Base-by-base conservation (phyloP, 257 asterid genomes). In the Agastache rugosa region DNA sequence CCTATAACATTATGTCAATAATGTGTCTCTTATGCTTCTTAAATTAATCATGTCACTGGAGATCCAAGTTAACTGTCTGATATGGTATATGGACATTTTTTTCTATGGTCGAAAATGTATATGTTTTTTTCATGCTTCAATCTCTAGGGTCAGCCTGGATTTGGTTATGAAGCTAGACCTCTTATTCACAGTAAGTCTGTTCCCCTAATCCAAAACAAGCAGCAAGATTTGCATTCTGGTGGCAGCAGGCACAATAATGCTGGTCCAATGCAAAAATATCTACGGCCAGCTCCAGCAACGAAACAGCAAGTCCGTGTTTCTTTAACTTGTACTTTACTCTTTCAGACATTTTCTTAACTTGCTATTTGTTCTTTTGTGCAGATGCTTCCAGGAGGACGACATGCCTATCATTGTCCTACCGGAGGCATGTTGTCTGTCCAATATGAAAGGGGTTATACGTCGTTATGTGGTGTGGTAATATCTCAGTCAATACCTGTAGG, bases 151-250 rank as follows among this genome's bases (percentile, higher is more conserved):
- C 86, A 88, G 96, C 87, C 96, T 81, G 92, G 96, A 51, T 90
- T 86, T 72, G 92, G 96, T 29, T 90, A 90, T 80, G 96, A 87
- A 69, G 91, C 72, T 68, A 92, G 89, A 47, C 87, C 83, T 58
- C 88, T 88, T 47, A 83, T 89, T 91, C 93, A 91, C 4, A 88
- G 83, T 77, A 87, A 88, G 85, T 88, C 84, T 80, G 47, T 90
- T 79, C 93, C 97, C 50, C 15, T 93, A 85, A 84, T 85, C 82
- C 97, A 88, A 63, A 93, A 84, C 84, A 89, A 87, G 48, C 97
- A 83, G 78, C 96, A 81, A 78, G 96, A 93, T 47, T 92, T 82
- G 44, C 91, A 87, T 60, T 88, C 89, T 31, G 87, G 87, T 77
- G 91, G 92, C 61, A 83, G 92, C 61, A 83, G 95, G 63, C 88